phyloP scores from a whole-genome alignment of 495 filamentous ascomycete genomes.

The Penicillium arizonense region DNA sequence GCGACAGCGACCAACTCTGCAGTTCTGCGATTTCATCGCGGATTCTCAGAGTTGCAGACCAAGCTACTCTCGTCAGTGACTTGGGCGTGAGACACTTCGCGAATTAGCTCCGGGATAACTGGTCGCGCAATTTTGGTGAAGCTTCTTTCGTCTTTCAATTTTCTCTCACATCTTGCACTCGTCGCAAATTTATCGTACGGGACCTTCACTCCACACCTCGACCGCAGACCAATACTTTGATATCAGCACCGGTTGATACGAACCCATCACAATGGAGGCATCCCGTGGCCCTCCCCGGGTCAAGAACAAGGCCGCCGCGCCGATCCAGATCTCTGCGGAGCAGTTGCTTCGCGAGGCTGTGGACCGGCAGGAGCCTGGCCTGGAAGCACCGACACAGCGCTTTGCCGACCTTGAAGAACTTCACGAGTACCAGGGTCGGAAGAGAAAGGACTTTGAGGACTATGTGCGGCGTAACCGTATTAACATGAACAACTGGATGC shows the following conservation, averaged over 20 bases:
- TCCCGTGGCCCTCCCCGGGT: conserved; percentile 93
- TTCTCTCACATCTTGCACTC: neutral
- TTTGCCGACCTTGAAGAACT: conserved; percentile 97
- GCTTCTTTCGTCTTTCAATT: neutral
- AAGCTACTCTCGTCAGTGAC: conserved; percentile 2
- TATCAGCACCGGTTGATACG: neutral
- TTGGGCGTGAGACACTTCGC: neutral
- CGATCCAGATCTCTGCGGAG: conserved; percentile 89
- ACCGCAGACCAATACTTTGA: neutral
- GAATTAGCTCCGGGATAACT: neutral
- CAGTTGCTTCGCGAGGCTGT: conserved; percentile 97
- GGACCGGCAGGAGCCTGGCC: conserved; percentile 86
- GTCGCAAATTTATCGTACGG: neutral
- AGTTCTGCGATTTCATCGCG: conserved; percentile 14
- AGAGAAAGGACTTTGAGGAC: conserved; percentile 95
- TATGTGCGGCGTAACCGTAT: conserved; percentile 94
- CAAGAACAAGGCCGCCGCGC: conserved; percentile 95
- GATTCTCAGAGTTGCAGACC: conserved; percentile 1
- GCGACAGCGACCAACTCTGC: conserved; percentile 12
- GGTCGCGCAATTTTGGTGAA: neutral
- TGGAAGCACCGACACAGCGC: conserved; percentile 89
- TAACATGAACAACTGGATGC: conserved; percentile 99
- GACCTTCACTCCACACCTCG: neutral
- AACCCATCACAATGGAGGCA: conserved; percentile 68
- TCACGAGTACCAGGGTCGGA: conserved; percentile 94